Conservation (phyloP, 2,329 filamentous ascomycete genomes). For the Alternaria solani region DNA sequence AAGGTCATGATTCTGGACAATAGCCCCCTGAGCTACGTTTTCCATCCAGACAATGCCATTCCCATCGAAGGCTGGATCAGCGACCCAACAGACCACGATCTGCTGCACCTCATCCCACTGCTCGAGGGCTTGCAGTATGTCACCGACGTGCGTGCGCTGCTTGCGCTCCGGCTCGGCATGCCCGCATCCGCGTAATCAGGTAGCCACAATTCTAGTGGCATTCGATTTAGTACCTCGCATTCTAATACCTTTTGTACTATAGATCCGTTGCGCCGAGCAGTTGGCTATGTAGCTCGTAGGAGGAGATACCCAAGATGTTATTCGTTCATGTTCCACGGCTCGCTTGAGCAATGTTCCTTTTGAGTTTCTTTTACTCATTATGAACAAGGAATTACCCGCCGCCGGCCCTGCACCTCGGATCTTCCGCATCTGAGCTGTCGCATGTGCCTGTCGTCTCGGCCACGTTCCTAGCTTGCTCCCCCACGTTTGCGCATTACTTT, state of each 20-base stretch:
- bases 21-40: constrained; percentile 96
- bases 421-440: constrained; percentile 13
- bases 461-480: constrained; percentile 19
- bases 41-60: constrained; percentile 99
- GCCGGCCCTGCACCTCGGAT: constrained; percentile 8
- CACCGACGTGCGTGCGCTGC: constrained; percentile 89
- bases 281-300: constrained; percentile 38
- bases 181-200: constrained; percentile 43
- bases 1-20: constrained; percentile 99
- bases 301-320: constrained; percentile 47
- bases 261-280: constrained; percentile 35
- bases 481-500: constrained; percentile 11
- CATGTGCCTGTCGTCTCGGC: constrained; percentile 26
- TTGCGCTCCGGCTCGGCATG: constrained; percentile 89
- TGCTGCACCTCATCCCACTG: constrained; percentile 90
- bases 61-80: constrained; percentile 99
- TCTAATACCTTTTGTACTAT: constrained; percentile 46
- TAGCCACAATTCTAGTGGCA: constrained; percentile 22
- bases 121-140: constrained; percentile 96
- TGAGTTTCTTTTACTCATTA: constrained; percentile 29
- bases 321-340: constrained; percentile 18
- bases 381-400: constrained; percentile 15
- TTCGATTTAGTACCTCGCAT: constrained; percentile 25
- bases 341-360: constrained; percentile 17
- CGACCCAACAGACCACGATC: constrained; percentile 94